These are phyloP conservation scores for Cadophora sp. DNA, from an alignment of 2,329 filamentous ascomycete genomes.

Conservation along the genomic window DNA sequence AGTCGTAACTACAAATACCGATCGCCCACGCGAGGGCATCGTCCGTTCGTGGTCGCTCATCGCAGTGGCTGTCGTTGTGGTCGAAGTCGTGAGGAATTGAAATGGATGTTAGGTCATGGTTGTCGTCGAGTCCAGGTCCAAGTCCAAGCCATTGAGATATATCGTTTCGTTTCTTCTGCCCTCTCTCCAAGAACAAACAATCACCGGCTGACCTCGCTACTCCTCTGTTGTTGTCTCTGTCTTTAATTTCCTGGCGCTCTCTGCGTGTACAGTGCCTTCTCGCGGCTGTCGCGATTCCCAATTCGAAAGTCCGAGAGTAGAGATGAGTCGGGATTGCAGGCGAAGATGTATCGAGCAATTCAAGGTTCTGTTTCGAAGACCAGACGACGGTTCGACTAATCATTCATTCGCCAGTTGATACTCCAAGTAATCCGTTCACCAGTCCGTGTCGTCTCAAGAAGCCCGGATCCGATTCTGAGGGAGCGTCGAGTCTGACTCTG, in stretches of 20 bases:
- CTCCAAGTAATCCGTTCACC: not conserved
- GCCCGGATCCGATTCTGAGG: not conserved
- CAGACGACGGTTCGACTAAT: not conserved
- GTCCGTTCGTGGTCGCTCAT: constrained; percentile 13
- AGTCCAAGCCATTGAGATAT: constrained; percentile 22
- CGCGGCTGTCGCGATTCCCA: not conserved
- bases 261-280: not conserved
- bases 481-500: not conserved
- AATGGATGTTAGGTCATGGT: constrained; percentile 26
- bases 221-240: not conserved
- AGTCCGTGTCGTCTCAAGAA: constrained; percentile 1
- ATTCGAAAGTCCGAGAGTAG: constrained; percentile 1
- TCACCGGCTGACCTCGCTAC: not conserved
- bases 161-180: not conserved
- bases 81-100: not conserved
- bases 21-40: constrained; percentile 51
- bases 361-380: not conserved
- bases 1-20: constrained; percentile 74
- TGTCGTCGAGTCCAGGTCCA: constrained; percentile 26
- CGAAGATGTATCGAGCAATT: not conserved
- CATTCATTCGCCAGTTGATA: not conserved
- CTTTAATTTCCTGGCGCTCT: not conserved
- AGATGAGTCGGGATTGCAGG: not conserved
- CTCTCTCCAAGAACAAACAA: not conserved
- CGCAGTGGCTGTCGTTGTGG: not conserved